Conservation (phyloP, 2,329 filamentous ascomycete genomes). For the Juglanconis juglandina region DNA sequence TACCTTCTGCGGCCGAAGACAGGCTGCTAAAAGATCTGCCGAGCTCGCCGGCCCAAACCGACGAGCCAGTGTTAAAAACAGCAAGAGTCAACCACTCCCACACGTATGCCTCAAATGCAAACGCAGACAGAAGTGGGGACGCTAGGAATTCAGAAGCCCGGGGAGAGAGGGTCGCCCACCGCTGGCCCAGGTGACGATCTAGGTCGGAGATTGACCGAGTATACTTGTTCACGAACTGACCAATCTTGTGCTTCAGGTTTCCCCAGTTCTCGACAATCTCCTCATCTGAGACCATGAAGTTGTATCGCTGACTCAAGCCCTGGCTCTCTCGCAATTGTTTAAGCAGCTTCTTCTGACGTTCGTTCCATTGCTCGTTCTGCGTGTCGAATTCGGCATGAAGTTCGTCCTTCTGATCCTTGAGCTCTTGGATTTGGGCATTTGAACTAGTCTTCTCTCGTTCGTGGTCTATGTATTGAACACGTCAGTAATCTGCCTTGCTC, state of each 20-base stretch:
- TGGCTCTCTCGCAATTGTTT: background rate
- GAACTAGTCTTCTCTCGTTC: background rate
- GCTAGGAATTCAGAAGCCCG: background rate
- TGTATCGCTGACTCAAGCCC: background rate
- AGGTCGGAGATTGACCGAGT: background rate
- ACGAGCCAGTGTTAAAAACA: background rate
- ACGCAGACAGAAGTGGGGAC: background rate
- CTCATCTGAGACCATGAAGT: slow-evolving; percentile 13
- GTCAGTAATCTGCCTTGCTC: background rate
- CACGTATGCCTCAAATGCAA: slow-evolving; percentile 2
- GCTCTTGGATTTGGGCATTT: background rate
- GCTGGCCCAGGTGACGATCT: background rate
- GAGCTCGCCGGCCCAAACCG: background rate
- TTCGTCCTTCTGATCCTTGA: background rate
- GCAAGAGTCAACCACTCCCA: background rate
- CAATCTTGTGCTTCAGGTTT: slow-evolving; percentile 9
- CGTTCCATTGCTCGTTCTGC: background rate
- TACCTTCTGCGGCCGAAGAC: background rate
- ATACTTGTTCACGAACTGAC: slow-evolving; percentile 16
- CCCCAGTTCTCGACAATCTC: slow-evolving; percentile 13
- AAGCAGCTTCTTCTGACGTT: background rate
- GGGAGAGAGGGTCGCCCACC: background rate
- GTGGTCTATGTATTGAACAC: background rate
- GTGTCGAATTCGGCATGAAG: background rate
- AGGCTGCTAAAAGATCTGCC: background rate